Conservation (phyloP, 1,284 basidiomycete species). For the Naganishia cerealis region DNA sequence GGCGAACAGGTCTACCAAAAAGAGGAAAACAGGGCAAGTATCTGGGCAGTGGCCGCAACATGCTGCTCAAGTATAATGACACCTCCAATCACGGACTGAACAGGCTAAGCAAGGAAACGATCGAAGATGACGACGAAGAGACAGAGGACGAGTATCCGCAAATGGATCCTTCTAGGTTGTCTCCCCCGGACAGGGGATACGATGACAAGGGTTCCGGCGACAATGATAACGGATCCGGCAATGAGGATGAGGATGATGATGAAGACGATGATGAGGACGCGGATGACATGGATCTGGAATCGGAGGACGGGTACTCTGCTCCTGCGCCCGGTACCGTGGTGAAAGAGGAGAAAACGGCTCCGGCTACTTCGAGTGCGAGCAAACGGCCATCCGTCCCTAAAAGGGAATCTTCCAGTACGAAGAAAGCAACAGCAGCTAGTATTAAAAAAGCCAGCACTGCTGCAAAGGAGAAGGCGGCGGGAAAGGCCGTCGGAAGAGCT, state of each 20-base stretch:
- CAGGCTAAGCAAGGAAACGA: conserved; percentile 25
- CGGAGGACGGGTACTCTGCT: conserved; percentile 35
- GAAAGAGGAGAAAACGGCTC: conserved; percentile 22
- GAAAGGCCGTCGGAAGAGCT: conserved; percentile 25
- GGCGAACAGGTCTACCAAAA: conserved; percentile 21
- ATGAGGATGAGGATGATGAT: conserved; percentile 50
- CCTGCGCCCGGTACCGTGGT: conserved; percentile 9
- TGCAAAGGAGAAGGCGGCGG: conserved; percentile 27
- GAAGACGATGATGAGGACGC: conserved; percentile 54
- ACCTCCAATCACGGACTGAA: not conserved
- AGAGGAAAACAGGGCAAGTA: conserved; percentile 28
- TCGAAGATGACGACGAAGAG: conserved; percentile 32
- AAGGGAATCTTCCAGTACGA: conserved; percentile 18
- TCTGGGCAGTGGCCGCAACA: not conserved
- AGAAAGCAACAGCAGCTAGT: conserved; percentile 12
- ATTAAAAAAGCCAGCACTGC: conserved; percentile 11
- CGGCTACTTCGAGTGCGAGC: conserved; percentile 5
- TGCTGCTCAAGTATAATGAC: conserved; percentile 6
- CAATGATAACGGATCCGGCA: conserved; percentile 38
- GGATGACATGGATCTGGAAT: conserved; percentile 34
- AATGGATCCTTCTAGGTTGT: conserved; percentile 24
- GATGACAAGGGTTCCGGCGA: conserved; percentile 35
- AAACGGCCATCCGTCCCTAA: conserved; percentile 13
- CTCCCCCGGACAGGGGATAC: conserved; percentile 10
- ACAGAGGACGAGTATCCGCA: conserved; percentile 29